Evolutionary conservation across 1,284 basidiomycete species (phyloP).

Genomic region (Pholiota adiposa): DNA sequence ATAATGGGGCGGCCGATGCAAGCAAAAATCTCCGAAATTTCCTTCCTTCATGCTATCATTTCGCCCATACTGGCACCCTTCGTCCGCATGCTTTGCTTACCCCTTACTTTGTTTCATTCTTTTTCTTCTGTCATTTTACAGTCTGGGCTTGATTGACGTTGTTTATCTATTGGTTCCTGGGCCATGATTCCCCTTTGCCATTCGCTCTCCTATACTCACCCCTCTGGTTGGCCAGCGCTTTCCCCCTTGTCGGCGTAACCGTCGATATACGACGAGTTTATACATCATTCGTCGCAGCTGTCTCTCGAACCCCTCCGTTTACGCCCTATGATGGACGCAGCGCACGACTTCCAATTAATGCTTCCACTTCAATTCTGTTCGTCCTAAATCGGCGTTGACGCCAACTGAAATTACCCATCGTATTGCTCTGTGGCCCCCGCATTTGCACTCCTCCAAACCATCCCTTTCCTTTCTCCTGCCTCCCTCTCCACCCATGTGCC

Average conservation of each 20-base stretch:
- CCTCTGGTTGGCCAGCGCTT: neutral
- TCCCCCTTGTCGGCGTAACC: neutral
- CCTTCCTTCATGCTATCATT: too few species aligned
- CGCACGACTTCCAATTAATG: neutral
- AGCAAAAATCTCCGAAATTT: neutral
- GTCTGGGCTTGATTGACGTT: conserved; percentile 1
- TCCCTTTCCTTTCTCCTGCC: neutral
- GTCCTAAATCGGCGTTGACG: neutral
- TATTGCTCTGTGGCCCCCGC: neutral
- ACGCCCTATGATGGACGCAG: neutral
- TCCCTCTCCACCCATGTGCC: neutral
- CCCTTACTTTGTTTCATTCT: too few species aligned
- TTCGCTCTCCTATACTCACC: neutral
- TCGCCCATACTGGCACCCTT: neutral
- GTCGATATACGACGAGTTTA: neutral
- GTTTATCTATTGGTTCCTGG: conserved; percentile 4
- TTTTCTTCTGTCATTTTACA: neutral
- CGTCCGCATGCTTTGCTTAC: too few species aligned
- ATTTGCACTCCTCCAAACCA: neutral
- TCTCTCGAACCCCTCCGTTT: neutral
- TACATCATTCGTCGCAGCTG: neutral
- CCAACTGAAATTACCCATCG: neutral
- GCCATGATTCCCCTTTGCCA: neutral
- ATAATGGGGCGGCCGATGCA: neutral
- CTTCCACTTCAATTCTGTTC: neutral